Base-by-base conservation (phyloP, 1,284 basidiomycete genomes). In the Apiotrichum gamsii region DNA sequence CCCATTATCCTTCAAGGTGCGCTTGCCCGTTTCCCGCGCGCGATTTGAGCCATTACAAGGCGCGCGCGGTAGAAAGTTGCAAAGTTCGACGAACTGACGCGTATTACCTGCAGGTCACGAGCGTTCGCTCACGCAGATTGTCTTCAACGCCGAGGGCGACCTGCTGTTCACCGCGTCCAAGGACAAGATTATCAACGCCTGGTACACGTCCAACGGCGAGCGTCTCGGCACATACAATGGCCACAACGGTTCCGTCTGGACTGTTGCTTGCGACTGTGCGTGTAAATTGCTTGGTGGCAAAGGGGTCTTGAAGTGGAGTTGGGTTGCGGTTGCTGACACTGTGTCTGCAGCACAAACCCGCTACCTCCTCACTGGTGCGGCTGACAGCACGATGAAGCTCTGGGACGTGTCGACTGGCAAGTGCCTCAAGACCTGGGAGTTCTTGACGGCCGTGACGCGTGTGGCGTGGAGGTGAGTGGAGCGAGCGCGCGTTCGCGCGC, bases 131-230 rank as follows among this genome's bases (percentile, higher is more conserved):
- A 96, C 91, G n/a, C 90, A 94, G 75, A 85, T 90, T 78, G 88
- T 87, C 75, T 90, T 93, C 80, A 98, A 98, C 78, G 75, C 78
- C 48, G 94, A 98, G 70, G 94, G 94, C 58, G 94, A 98, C 73
- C 78, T 98, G 13, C 80, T 99, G 47, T 97, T 98, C 75, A 86
- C 91, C 23, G 89, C 85, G 65, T 93, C 90, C 64, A 98, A 98
- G 79, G 94, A 99, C 72, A 81, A 86, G 63, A 73, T 89, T 62
- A 89, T 97, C 73, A 97, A 96, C 67, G 90, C 89, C 41, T 96
- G 93, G 91, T 97, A 83, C 75, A 87, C 93, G n/a, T 90, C 95
- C 66, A 99, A 99, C 67, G 95, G 95, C 57, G 94, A 98, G 77
- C 80, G 95, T 51, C 75, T 98, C 62, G 95, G 94, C 39, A 98